Percentiles rank a stretch among this genome's conserved stretches.
Conservation (phyloP, 768 basidiomycete genomes). For the Bullera alba region DNA sequence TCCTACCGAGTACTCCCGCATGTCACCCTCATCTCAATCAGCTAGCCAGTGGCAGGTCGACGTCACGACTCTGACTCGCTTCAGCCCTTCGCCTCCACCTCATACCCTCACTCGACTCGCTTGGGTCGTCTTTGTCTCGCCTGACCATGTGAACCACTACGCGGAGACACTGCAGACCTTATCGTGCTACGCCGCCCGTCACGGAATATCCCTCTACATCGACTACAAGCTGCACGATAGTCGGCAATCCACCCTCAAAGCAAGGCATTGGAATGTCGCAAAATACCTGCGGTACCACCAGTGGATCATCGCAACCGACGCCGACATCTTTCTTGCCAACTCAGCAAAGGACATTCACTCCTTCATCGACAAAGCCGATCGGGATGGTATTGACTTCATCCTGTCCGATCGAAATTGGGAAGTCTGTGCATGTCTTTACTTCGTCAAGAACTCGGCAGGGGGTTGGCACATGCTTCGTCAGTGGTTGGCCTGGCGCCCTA, state of each 20-base stretch:
- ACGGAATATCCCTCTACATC: neutral
- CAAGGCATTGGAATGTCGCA: neutral
- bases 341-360: slow-evolving; percentile 1
- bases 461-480: slow-evolving; percentile 2
- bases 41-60: no score
- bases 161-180: neutral
- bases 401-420: neutral
- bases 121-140: neutral
- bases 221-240: neutral
- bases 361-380: no score
- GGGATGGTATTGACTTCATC: neutral
- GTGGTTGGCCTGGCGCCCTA: slow-evolving; percentile 1
- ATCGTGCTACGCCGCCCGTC: neutral
- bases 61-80: no score
- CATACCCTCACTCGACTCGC: neutral
- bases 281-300: slow-evolving; percentile 6
- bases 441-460: slow-evolving; percentile 5
- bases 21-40: no score
- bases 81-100: no score
- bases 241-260: neutral
- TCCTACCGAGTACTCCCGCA: no score
- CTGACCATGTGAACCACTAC: neutral
- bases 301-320: slow-evolving; percentile 6
- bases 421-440: slow-evolving; percentile 4
- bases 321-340: slow-evolving; percentile 1